Conservation (phyloP, 805 yeast genomes). For the Clavispora phyllophila region DNA sequence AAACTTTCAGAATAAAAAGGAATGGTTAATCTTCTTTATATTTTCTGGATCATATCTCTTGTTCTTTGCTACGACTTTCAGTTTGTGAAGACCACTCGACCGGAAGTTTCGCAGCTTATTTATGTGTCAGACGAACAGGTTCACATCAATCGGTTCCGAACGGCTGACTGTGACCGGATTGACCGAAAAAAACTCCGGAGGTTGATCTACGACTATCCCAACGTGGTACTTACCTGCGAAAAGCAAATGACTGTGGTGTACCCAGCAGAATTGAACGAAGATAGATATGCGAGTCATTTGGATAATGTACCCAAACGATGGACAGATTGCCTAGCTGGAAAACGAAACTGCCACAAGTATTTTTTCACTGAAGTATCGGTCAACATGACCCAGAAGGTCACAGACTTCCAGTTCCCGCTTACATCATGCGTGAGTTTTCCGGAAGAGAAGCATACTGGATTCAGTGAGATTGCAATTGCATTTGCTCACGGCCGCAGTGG, state of each 20-base stretch:
- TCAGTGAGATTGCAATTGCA: background rate
- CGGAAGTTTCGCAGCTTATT: background rate
- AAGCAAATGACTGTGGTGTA: slow-evolving; percentile 7
- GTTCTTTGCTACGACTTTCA: background rate
- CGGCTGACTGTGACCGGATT: slow-evolving; percentile 7
- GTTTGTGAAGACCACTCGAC: background rate
- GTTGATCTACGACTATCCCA: slow-evolving; percentile 7
- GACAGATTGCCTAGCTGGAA: background rate
- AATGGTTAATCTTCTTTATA: background rate
- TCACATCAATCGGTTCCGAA: background rate
- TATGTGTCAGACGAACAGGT: background rate
- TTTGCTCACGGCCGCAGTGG: background rate
- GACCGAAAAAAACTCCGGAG: slow-evolving; percentile 4
- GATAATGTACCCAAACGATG: background rate
- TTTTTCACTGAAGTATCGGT: background rate
- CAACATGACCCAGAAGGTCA: background rate
- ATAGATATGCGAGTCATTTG: background rate
- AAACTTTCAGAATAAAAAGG: no score
- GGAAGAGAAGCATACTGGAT: background rate
- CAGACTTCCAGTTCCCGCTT: slow-evolving; percentile 1
- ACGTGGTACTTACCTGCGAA: slow-evolving; percentile 10
- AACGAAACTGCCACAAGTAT: background rate
- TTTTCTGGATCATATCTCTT: background rate
- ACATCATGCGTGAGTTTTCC: background rate
- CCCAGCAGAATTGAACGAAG: slow-evolving; percentile 5